Percentiles rank a stretch among this genome's conserved stretches.
phyloP scores from a whole-genome alignment of 495 filamentous ascomycete genomes.

The Antarctomyces pellizariae region DNA sequence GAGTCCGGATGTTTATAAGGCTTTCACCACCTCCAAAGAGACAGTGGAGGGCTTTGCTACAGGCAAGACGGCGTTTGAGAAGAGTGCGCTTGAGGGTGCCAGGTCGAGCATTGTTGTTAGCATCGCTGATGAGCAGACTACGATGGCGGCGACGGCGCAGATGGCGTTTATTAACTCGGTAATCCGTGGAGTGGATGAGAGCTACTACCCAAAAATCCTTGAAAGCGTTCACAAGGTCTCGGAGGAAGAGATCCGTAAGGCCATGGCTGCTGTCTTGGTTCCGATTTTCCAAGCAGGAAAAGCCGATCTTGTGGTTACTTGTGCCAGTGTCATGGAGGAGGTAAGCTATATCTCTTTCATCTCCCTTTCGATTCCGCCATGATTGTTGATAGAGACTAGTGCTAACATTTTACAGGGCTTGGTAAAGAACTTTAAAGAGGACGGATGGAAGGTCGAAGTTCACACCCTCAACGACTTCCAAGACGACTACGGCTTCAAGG shows the following conservation, averaged over 20 bases:
- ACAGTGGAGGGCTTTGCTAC: conserved; percentile 48
- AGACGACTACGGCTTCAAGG: conserved; percentile 73
- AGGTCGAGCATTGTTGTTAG: conserved; percentile 67
- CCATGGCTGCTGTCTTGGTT: conserved; percentile 50
- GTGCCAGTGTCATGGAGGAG: conserved; percentile 63
- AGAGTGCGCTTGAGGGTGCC: conserved; percentile 68
- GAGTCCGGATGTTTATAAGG: conserved; percentile 72
- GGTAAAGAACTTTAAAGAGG: conserved; percentile 40
- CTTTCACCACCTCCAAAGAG: conserved; percentile 50
- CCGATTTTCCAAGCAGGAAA: conserved; percentile 54
- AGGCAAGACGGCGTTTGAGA: conserved; percentile 41
- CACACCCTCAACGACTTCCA: conserved; percentile 61
- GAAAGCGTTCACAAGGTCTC: conserved; percentile 51
- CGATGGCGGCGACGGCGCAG: conserved; percentile 54
- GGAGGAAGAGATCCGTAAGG: conserved; percentile 52
- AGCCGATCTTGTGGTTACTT: conserved; percentile 73
- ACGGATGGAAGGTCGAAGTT: conserved; percentile 56
- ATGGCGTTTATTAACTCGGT: conserved; percentile 66
- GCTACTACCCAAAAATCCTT: conserved; percentile 56
- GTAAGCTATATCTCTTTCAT: conserved; percentile 22
- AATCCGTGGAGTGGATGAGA: conserved; percentile 47
- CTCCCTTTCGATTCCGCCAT: conserved; percentile 5
- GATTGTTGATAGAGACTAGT: conserved; percentile 5
- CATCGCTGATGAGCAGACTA: conserved; percentile 71
- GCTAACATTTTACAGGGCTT: conserved; percentile 28